A percentile compares a stretch with the other conserved stretches of the same genome.
These are phyloP conservation scores for Colletotrichum camelliae DNA, from an alignment of 2,329 filamentous ascomycete species.

Conservation along the genomic window DNA sequence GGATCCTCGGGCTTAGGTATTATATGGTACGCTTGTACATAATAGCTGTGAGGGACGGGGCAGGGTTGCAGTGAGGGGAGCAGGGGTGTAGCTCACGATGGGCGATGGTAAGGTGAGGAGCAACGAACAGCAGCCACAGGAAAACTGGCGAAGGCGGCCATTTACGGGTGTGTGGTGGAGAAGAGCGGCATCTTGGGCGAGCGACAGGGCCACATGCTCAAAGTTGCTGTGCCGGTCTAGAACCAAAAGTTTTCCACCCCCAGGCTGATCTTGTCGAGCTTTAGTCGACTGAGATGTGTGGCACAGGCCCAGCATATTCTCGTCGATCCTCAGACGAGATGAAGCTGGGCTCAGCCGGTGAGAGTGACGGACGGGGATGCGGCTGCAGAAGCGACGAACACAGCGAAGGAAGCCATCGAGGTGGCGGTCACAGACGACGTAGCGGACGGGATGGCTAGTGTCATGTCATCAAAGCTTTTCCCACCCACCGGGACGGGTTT, in stretches of 20 bases:
- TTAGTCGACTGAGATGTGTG: neutral
- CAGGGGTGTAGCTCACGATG: constrained; percentile 10
- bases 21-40: constrained; percentile 22
- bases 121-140: neutral
- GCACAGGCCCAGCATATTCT: neutral
- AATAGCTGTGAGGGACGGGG: constrained; percentile 14
- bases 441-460: neutral
- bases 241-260: neutral
- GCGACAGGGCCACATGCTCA: constrained; percentile 14
- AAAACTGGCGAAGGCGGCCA: constrained; percentile 21
- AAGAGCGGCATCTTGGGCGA: neutral
- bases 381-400: neutral
- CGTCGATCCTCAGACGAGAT: neutral
- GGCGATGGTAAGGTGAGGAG: constrained; percentile 13
- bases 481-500: neutral
- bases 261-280: constrained; percentile 8
- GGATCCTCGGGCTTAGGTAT: constrained; percentile 15
- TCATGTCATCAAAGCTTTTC: constrained; percentile 13
- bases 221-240: constrained; percentile 7
- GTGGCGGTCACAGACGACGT: constrained; percentile 13
- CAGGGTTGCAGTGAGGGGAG: constrained; percentile 20
- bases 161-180: constrained; percentile 18
- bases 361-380: neutral
- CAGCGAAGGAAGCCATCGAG: neutral
- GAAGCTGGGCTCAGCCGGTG: neutral